phyloP scores from a whole-genome alignment of 805 yeast species.

The Starmerella roubikii region DNA sequence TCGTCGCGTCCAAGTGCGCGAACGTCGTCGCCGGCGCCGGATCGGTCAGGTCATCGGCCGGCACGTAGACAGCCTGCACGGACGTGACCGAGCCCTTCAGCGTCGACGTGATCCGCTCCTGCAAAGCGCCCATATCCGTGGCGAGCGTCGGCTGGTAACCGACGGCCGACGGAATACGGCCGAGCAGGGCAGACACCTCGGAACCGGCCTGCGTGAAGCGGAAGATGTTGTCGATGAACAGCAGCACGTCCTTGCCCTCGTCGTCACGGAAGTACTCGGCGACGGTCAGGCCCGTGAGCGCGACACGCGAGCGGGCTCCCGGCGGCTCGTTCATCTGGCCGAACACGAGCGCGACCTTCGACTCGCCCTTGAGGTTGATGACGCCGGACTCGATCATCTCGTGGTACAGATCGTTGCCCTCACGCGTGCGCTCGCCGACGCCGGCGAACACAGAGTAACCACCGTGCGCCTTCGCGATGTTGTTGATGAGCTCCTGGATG shows the following conservation, averaged over 20 bases:
- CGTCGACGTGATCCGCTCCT: conserved; percentile 99
- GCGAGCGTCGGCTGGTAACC: conserved; percentile 99
- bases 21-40: conserved; percentile 99
- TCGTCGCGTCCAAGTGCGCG: conserved; percentile 99
- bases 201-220: conserved; percentile 99
- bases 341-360: conserved; percentile 97
- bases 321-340: conserved; percentile 99
- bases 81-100: conserved; percentile 99
- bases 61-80: conserved; percentile 99
- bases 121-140: conserved; percentile 99
- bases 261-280: conserved; percentile 99
- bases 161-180: conserved; percentile 99
- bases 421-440: conserved; percentile 99
- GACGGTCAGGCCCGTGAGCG: conserved; percentile 97
- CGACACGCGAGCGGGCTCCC: conserved; percentile 99
- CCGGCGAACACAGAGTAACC: conserved; percentile 99
- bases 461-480: conserved; percentile 99
- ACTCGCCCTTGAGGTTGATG: conserved; percentile 98
- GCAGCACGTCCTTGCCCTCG: conserved; percentile 99
- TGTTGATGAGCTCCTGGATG: conserved; percentile 98
- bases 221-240: conserved; percentile 99
- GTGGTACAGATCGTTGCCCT: conserved; percentile 99
- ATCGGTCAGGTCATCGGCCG: conserved; percentile 99
- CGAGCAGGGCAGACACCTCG: conserved; percentile 97
- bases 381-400: conserved; percentile 99